Evolutionary conservation across 441 rosid genomes (phyloP), one percentile per base, ranked within the genome.

Genomic region (Populus trichocarpa): DNA sequence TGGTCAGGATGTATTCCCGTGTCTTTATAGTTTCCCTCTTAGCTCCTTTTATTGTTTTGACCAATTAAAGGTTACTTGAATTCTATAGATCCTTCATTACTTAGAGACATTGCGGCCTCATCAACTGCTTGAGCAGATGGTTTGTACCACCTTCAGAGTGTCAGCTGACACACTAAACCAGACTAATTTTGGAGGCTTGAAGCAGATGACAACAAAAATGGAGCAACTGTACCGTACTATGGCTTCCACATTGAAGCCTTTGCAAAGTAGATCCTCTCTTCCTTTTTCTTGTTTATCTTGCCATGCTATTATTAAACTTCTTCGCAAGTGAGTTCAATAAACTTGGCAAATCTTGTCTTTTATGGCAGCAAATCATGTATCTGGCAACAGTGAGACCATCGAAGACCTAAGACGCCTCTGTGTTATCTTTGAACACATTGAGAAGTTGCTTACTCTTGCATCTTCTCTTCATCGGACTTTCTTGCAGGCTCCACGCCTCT

Each of bases 61-160:
- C 59, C 22, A 74, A 35, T 78, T 28, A 46, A 3, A 72, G 71
- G 67, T 73, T 65, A 74, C 82, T 77, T 76, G 61, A 80, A 77
- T 72, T 82, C 67, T 35, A 26, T 84, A 95, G 99, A 82, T 95
- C 80, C 89, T 97, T 81, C 99, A 95, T 83, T 97, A 93, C 86
- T 86, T 97, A 84, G 99, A 97, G 87, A 97, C 97, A 6, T 81
- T 95, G 81, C 93, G 75, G 78, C 99, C 99, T 2, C 87, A 95
- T 83, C 97, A 97, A 87, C 87, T 97, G 84, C 93, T 97, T 59
- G 99, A 92, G 81, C 99, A 97, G 82, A 95, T 97, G 97, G 91
- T 95, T 80, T 97, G 97, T 70, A 89, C 99, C 69, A 93, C 98
- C 78, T 97, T 97, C 83, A 89, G 93, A 85, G 99, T 97, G 76